Conservation (phyloP, 2,329 filamentous ascomycete species). For the Nigrospora osmanthi region DNA sequence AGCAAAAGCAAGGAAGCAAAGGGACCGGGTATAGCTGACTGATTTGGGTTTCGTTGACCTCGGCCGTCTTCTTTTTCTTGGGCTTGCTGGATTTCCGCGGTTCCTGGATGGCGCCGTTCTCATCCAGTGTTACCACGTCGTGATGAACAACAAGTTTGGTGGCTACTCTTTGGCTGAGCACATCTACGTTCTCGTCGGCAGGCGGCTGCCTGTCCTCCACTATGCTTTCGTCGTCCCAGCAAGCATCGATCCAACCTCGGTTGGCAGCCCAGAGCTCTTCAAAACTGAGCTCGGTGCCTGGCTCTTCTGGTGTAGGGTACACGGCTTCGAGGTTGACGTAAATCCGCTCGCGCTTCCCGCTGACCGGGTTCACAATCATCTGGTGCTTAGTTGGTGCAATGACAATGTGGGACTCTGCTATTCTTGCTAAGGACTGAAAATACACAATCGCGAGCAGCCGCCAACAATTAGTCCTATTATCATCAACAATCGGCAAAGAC, state of each 20-base stretch:
- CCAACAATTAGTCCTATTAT: constrained; percentile 87
- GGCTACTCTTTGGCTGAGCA: constrained; percentile 17
- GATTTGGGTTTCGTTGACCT: constrained; percentile 87
- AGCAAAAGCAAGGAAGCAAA: constrained; percentile 9
- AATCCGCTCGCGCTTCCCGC: constrained; percentile 75
- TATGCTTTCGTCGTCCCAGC: constrained; percentile 41
- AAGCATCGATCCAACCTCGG: constrained; percentile 58
- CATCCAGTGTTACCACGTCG: constrained; percentile 42
- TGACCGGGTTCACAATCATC: constrained; percentile 74
- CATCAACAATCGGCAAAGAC: constrained; percentile 61
- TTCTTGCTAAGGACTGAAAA: constrained; percentile 51
- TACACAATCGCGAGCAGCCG: constrained; percentile 27
- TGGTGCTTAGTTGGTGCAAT: constrained; percentile 67
- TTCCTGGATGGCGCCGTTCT: constrained; percentile 45
- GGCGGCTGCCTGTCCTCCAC: constrained; percentile 10
- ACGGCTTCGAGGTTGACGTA: constrained; percentile 80
- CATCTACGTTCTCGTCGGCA: constrained; percentile 13
- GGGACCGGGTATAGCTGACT: constrained; percentile 48
- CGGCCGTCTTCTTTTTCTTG: constrained; percentile 72
- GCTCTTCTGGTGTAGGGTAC: constrained; percentile 69
- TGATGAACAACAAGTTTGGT: constrained; percentile 35
- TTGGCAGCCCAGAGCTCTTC: constrained; percentile 81
- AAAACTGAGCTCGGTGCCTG: constrained; percentile 74
- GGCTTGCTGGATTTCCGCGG: constrained; percentile 37
- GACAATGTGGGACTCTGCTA: constrained; percentile 55